These are phyloP conservation scores for Picea engelmannii DNA, from an alignment of 83 land plant species.

Conservation along the genomic window DNA sequence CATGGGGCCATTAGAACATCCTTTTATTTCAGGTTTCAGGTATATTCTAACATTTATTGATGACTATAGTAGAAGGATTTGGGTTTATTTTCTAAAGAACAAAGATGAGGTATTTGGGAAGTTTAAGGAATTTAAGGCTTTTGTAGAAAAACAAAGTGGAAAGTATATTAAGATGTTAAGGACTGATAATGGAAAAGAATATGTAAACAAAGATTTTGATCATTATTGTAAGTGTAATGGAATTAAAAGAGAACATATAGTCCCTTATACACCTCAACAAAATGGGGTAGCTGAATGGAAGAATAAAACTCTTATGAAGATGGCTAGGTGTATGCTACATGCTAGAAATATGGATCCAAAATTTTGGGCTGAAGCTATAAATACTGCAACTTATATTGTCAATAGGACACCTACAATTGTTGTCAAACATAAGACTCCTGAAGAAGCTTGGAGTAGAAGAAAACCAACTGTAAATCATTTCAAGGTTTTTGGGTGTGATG, in stretches of 20 bases:
- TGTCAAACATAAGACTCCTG: background rate
- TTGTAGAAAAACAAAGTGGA: background rate
- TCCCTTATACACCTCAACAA: slow-evolving; percentile 7
- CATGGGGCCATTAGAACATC: background rate
- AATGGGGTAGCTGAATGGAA: slow-evolving; percentile 25
- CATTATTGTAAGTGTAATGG: background rate
- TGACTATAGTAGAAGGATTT: background rate
- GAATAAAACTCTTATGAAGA: slow-evolving; percentile 13
- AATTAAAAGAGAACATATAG: background rate
- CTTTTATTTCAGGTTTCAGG: background rate
- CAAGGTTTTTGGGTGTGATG: background rate
- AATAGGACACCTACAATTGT: background rate
- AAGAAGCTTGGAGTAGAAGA: background rate
- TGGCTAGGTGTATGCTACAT: slow-evolving; percentile 6
- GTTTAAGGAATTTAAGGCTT: background rate
- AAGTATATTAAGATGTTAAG: background rate
- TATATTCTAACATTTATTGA: background rate
- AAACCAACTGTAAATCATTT: slow-evolving; percentile 5
- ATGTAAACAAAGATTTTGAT: background rate
- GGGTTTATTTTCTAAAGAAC: background rate
- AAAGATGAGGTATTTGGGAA: background rate
- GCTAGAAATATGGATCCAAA: background rate
- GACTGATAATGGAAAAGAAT: background rate
- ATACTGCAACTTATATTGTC: background rate
- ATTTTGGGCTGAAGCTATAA: slow-evolving; percentile 1